phyloP scores from a whole-genome alignment of 108 stramenopile species.

The Cyclotella sp. region DNA sequence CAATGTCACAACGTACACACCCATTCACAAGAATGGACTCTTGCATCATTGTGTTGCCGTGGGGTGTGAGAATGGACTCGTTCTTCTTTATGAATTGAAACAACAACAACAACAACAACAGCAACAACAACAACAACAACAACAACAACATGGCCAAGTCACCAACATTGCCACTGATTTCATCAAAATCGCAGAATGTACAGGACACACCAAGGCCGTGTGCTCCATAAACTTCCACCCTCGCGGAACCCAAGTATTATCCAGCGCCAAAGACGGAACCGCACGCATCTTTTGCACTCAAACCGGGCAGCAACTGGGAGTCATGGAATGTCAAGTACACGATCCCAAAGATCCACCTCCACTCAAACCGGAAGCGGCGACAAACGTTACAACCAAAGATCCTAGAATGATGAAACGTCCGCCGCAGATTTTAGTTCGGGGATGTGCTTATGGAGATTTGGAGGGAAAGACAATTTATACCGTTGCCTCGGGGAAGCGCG shows the following conservation, averaged over 20 bases:
- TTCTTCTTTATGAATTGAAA: constrained; percentile 57
- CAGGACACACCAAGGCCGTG: constrained; percentile 78
- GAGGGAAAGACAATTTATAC: constrained; percentile 75
- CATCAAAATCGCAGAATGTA: constrained; percentile 37
- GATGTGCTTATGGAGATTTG: constrained; percentile 86
- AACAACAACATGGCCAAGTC: no score
- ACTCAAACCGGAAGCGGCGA: neutral
- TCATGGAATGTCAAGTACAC: constrained; percentile 48
- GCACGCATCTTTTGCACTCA: constrained; percentile 66
- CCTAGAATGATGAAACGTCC: constrained; percentile 61
- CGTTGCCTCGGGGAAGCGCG: constrained; percentile 71
- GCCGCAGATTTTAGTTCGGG: constrained; percentile 74
- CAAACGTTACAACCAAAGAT: constrained; percentile 30
- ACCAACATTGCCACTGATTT: neutral
- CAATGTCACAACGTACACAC: constrained; percentile 36
- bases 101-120: neutral
- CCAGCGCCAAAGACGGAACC: constrained; percentile 86
- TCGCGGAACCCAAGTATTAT: constrained; percentile 52
- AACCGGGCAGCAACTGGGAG: constrained; percentile 19
- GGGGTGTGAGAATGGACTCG: constrained; percentile 80
- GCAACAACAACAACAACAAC: neutral
- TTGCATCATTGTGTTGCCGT: constrained; percentile 67
- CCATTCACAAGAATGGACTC: constrained; percentile 40
- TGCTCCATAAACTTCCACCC: constrained; percentile 69
- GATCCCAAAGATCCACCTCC: constrained; percentile 68